Percentiles rank a stretch among this genome's conserved stretches.
Evolutionary conservation across 202 grass and related monocot species (phyloP).

Genomic region (Bolboschoenoplectus hybrid): DNA sequence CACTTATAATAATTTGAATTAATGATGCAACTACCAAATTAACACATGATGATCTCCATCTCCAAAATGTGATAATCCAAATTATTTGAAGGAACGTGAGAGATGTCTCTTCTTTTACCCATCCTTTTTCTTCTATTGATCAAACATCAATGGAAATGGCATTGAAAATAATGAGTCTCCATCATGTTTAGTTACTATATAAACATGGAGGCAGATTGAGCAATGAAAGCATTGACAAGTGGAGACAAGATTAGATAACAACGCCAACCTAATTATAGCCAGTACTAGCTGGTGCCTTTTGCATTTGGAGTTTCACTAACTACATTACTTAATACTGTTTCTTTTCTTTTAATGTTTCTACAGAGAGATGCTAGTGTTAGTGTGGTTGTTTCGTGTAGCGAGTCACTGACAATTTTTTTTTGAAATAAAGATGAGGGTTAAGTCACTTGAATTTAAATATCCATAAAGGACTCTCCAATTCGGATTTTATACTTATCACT

Average conservation of each 20-base stretch:
- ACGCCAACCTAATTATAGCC: background rate
- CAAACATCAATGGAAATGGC: background rate
- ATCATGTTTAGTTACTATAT: background rate
- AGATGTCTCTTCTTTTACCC: background rate
- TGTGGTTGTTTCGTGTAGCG: background rate
- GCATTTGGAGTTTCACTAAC: background rate
- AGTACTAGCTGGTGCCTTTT: background rate
- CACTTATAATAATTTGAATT: no score
- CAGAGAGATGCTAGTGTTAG: background rate
- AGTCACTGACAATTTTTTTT: background rate
- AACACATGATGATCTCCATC: no score
- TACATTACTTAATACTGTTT: background rate
- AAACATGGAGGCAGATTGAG: background rate
- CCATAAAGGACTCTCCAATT: no score
- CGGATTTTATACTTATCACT: no score
- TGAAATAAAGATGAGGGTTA: no score
- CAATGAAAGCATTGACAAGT: slow-evolving; percentile 30
- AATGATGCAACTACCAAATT: background rate
- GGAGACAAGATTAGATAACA: slow-evolving; percentile 31
- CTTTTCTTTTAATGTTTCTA: background rate
- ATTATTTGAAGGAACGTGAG: background rate
- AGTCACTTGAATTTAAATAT: no score
- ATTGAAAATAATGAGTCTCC: background rate
- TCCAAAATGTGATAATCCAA: no score
- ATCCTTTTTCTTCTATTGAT: background rate